Base-by-base conservation (phyloP, 257 asterid species). In the Knoxia roxburghii region DNA sequence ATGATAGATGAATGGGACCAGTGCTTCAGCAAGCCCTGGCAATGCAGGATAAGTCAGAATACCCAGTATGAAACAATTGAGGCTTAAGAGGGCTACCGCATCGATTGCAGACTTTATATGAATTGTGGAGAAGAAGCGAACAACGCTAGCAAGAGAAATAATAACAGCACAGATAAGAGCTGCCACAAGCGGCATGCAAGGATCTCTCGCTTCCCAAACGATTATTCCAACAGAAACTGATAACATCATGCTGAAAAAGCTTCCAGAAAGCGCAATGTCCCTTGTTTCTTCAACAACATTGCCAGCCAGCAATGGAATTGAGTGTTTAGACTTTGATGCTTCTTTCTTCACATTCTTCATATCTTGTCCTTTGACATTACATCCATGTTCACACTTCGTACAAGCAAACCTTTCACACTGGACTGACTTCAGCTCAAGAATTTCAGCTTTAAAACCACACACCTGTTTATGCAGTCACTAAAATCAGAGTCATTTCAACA, bases 41-140 rank as follows among this genome's bases (percentile, higher is more conserved):
- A 90, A 51, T 14, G 73, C 73, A 9, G 92, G 95, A 68, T 71
- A 80, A 1, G 86, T 73, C 59, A 86, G 61, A 0, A 80, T 67
- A 30, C 97, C 96, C 0, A 90, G 89, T 45, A 88, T 68, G 69
- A 88, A 90, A 83, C 89, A 90, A 77, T 90, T 88, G 75, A 83
- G 72, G 84, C 97, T 78, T 73, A 90, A 68, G 72, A 90, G 97
- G 37, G 73, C 85, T 23, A 86, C 85, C 0, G 84, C 85, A 54
- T 82, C 89, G 7, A 73, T 61, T 0, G 86, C 87, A 2, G 83
- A 87, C 58, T 66, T 84, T 57, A 81, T 78, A 51, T 78, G 76
- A 14, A 81, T 60, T n/a, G 79, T 70, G 23, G 65, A 32, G 52
- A 80, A 78, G 68, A 80, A 76, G 43, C 9, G 76, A 37, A 84